Evolutionary conservation across 805 yeast species (phyloP).

Genomic region (Candida caryicola): DNA sequence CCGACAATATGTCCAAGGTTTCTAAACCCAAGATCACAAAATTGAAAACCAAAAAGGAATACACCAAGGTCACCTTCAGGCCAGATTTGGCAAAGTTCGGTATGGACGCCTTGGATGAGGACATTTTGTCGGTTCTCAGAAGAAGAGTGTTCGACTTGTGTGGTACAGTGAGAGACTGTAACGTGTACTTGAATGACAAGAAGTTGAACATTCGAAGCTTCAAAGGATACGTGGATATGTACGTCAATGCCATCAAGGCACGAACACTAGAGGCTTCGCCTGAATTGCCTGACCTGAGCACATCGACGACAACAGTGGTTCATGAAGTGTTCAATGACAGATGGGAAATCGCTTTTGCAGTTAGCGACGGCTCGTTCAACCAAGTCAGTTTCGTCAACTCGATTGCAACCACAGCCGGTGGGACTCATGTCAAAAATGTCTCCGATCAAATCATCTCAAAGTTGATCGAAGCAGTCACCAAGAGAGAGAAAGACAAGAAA

Average conservation of each 20-base stretch:
- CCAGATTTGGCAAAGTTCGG: conserved; percentile 85
- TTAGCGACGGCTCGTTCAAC: conserved; percentile 84
- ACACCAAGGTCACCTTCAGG: conserved; percentile 79
- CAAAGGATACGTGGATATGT: conserved; percentile 85
- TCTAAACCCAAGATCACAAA: conserved; percentile 70
- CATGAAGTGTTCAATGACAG: conserved; percentile 79
- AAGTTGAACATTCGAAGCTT: conserved; percentile 68
- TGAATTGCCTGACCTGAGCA: conserved; percentile 32
- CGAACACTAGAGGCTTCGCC: conserved; percentile 36
- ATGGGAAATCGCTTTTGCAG: conserved; percentile 96
- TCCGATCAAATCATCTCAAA: conserved; percentile 82
- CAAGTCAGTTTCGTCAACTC: conserved; percentile 97
- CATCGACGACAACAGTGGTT: conserved; percentile 50
- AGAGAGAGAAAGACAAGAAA: conserved; percentile 64
- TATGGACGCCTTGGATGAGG: conserved; percentile 82
- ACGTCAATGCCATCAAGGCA: conserved; percentile 70
- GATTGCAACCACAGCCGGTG: conserved; percentile 96
- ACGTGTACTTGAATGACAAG: conserved; percentile 74
- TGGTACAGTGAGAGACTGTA: conserved; percentile 85
- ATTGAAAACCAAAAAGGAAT: conserved; percentile 63
- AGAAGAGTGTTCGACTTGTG: conserved; percentile 95
- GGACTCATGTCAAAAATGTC: conserved; percentile 87
- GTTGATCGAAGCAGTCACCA: conserved; percentile 59
- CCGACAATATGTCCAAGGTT: conserved; percentile 75
- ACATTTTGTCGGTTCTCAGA: conserved; percentile 76